These are phyloP conservation scores for Plantago ovata DNA, from an alignment of 257 asterid genomes.

Conservation along the genomic window DNA sequence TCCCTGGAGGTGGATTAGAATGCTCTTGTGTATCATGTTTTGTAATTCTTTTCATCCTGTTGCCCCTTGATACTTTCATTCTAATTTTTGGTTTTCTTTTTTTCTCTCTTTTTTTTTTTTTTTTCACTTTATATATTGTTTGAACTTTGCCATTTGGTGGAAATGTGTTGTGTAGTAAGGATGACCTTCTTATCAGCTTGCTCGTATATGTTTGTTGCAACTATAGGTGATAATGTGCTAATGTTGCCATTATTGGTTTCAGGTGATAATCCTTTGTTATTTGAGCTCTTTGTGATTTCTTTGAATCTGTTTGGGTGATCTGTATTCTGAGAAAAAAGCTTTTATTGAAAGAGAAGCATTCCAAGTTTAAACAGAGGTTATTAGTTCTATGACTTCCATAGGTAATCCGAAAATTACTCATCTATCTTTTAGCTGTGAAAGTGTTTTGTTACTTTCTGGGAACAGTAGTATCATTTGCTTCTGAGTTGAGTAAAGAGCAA, in stretches of 20 bases:
- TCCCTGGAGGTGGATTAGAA: constrained; percentile 28
- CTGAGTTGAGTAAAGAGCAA: too few species aligned
- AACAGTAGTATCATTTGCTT: too few species aligned
- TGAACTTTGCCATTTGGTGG: constrained; percentile 25
- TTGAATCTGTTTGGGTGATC: too few species aligned
- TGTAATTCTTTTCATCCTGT: constrained; percentile 23
- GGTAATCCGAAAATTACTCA: too few species aligned
- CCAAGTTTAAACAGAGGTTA: too few species aligned
- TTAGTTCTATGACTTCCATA: too few species aligned
- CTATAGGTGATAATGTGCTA: neutral
- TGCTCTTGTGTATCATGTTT: constrained; percentile 29
- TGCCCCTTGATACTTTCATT: neutral
- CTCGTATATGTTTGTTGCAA: neutral
- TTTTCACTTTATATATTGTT: too few species aligned
- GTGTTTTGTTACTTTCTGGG: too few species aligned
- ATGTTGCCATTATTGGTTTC: neutral
- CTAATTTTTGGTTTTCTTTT: too few species aligned
- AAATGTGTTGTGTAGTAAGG: constrained; percentile 28
- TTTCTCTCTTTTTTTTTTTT: neutral
- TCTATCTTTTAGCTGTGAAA: too few species aligned
- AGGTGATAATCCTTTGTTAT: neutral
- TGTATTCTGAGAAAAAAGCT: too few species aligned
- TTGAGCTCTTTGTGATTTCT: neutral
- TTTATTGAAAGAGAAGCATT: too few species aligned
- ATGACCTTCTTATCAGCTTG: constrained; percentile 10